phyloP scores from a whole-genome alignment of 306 rosid genomes.

The Senna siamea region DNA sequence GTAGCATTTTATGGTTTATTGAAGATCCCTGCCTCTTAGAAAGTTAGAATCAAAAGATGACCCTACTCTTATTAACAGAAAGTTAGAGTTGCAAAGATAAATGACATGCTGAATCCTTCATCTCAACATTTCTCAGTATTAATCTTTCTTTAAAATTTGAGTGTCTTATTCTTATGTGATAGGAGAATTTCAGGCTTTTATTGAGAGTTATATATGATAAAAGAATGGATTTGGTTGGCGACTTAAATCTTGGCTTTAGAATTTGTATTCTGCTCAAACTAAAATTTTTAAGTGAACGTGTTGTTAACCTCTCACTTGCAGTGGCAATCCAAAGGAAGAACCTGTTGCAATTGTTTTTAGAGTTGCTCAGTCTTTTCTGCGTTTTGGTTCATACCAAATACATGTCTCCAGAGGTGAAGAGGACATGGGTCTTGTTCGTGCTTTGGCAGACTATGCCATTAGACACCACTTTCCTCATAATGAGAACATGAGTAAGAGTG shows the following conservation, averaged over 20 bases:
- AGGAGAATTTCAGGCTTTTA: not conserved
- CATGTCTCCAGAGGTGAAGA: constrained; percentile 85
- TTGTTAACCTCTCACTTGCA: constrained; percentile 44
- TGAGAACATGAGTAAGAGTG: constrained; percentile 83
- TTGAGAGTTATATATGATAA: not conserved
- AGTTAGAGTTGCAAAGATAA: constrained; percentile 23
- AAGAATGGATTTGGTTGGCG: constrained; percentile 19
- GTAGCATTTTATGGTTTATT: constrained; percentile 22
- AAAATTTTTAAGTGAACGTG: constrained; percentile 30
- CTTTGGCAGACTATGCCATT: constrained; percentile 88
- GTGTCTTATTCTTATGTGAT: constrained; percentile 2
- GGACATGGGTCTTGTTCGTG: constrained; percentile 74
- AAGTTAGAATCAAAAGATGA: constrained; percentile 24
- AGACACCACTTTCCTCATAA: constrained; percentile 88
- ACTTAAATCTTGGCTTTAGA: constrained; percentile 23
- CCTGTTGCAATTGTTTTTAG: constrained; percentile 95
- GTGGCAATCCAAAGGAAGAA: constrained; percentile 96
- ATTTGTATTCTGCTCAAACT: not conserved
- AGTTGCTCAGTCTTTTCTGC: constrained; percentile 87
- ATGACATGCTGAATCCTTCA: not conserved
- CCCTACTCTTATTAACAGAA: not conserved
- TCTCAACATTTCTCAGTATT: constrained; percentile 14
- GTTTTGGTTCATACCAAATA: constrained; percentile 96
- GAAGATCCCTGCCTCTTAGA: constrained; percentile 14
- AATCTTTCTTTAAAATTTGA: not conserved